Evolutionary conservation across 2,329 filamentous ascomycete species (phyloP), one percentile per base, ranked within the genome.

Genomic region (Beauveria rudraprayagi): DNA sequence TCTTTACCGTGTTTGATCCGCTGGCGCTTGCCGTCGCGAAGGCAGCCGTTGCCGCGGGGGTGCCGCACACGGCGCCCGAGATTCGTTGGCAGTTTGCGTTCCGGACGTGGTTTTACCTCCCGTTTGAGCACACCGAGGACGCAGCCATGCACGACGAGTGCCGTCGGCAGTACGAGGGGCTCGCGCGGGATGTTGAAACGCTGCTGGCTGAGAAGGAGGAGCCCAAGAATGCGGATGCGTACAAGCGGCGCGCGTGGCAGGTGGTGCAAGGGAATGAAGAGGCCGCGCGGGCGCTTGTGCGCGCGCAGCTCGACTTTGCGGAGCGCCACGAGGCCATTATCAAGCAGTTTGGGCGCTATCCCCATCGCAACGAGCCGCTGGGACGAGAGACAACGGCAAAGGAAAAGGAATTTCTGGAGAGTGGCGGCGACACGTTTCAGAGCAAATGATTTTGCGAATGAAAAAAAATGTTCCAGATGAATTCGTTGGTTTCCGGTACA

Each of bases 41-140:
- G 3, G 57, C 68, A 34, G 69, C 80, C 44, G 60, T 78, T 46
- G 65, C 71, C 56, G 56, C 66, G 43, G 67, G 70, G n/a, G 34
- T 77, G 63, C 65, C 70, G n/a, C 63, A 66, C 54, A 48, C 41
- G 24, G 64, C 63, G 48, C 67, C 67, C 7, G 66, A 68, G 54
- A 67, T 70, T 34, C 71, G 71, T 55, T 77, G 68, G 72, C 67
- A 68, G 56, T 68, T 72, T 61, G 67, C 68, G 26, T 76, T 78
- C 51, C 76, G 81, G 2, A 70, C 72, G 22, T 88, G 84, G 83
- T 82, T 87, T 66, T 80, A 80, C 66, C 71, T 87, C 66, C 83
- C 85, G 0, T 70, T 87, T 6, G 78, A 82, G 76, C 85, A 88
- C 69, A 80, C 80, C 0, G 84, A 87, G 67, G 71, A 78, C 24